A percentile compares a stretch with the other conserved stretches of the same genome.
phyloP scores from a whole-genome alignment of 1,284 basidiomycete genomes.

The Trametes hirsuta region DNA sequence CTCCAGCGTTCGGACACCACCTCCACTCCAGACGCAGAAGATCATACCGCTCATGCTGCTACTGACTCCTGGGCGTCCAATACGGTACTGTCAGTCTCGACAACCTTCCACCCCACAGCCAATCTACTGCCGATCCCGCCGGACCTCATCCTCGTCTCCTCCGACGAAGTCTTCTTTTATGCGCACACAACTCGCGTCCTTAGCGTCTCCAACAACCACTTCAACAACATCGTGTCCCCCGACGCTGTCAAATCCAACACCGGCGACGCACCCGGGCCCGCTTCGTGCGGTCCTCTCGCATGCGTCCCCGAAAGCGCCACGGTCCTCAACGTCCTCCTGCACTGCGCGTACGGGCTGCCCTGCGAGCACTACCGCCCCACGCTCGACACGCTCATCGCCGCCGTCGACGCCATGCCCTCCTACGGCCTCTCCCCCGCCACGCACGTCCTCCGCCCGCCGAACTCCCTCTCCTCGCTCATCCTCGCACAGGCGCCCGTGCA shows the following conservation, averaged over 20 bases:
- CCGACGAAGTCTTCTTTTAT: conserved; percentile 44
- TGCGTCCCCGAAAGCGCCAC: conserved; percentile 52
- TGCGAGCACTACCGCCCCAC: conserved; percentile 64
- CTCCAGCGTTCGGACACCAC: too few species aligned
- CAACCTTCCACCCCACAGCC: conserved; percentile 31
- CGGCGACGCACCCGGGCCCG: too few species aligned
- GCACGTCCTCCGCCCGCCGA: conserved; percentile 30
- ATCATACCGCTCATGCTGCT: too few species aligned
- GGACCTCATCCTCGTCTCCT: conserved; percentile 16
- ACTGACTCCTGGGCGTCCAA: too few species aligned
- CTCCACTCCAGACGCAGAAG: too few species aligned
- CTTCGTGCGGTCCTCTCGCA: conserved; percentile 37
- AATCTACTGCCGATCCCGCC: conserved; percentile 22
- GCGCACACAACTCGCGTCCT: conserved; percentile 57
- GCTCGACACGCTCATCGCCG: conserved; percentile 48
- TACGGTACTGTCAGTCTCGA: conserved; percentile 31
- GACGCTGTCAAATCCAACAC: not conserved
- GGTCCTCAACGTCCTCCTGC: conserved; percentile 64
- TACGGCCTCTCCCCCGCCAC: conserved; percentile 49
- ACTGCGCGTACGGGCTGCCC: conserved; percentile 61
- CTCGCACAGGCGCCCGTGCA: conserved; percentile 29
- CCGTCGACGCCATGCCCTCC: conserved; percentile 48
- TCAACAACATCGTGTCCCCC: conserved; percentile 49
- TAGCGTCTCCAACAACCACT: conserved; percentile 54
- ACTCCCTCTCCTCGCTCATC: conserved; percentile 25